Evolutionary conservation across 768 basidiomycete species (phyloP), one percentile per base, ranked within the genome.

Genomic region (Nidularia pulvinata): DNA sequence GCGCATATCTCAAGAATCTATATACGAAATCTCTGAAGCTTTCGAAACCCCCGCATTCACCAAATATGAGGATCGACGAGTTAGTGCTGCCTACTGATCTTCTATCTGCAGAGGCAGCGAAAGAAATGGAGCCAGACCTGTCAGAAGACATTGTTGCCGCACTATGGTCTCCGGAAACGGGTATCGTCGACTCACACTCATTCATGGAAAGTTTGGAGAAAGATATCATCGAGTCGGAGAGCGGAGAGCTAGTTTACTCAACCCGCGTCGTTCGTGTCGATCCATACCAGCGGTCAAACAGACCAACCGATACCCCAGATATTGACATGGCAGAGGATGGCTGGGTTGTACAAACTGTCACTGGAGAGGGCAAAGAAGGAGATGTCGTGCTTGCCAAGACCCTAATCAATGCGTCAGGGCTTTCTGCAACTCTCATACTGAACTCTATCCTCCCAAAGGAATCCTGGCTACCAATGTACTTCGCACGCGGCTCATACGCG

Each of bases 231-330:
- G 86, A 93, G 5, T 81, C 85, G 2, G 88, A 85, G 37, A 76
- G 69, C 11, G 88, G 86, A 5, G 80, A 88, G 49, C 71, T 97
- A 7, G 89, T 87, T 1, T 88, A 85, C 60, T 85, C 85, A 4
- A 96, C 95, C 0, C 78, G 78, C 14, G 92, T 92, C 33, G 93
- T 96, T 14, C 83, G 97, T 33, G 78, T 99, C 5, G 97, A 99
- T 65, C 83, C 82, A 1, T 77, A 75, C 62, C 59, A 60, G 46
- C 65, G 66, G 42, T 57, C 67, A 44, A 61, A 53, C 22, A 52
- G 34, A 13, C 52, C 60, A 6, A 42, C 57, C 11, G 59, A 50
- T 36, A 44, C 58, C 36, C 61, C 68, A 16, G 64, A 70, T 54
- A 6, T 61, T 42, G 69, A 69, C 19, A 60, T 67, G n/a, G 52